Evolutionary conservation across 2,329 filamentous ascomycete genomes (phyloP), one percentile per base, ranked within the genome.

Genomic region (Dactylella cylindrospora): DNA sequence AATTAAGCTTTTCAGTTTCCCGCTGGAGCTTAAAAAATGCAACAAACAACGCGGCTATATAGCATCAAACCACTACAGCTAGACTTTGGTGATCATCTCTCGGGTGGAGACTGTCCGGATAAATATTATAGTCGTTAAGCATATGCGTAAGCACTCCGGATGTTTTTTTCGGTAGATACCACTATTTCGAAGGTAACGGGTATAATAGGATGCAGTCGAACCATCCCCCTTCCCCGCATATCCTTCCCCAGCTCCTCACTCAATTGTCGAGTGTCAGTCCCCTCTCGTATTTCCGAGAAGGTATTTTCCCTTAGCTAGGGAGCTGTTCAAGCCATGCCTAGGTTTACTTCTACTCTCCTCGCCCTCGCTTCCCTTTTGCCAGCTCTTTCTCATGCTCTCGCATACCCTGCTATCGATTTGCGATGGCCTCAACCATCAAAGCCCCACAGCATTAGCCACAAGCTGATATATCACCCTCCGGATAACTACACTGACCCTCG

Each of bases 401-500:
- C 36, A 12, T n/a, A 23, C 36, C 36, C n/a, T 25, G 17, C n/a
- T 7, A 40, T 40, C 15, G 17, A 5, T 8, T 40, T n/a, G n/a
- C 17, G 19, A 23, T 19, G 32, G 19, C 36, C 17, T 3, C 7
- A 12, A 39, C 9, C 26, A n/a, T 32, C 41, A 9, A 32, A 22
- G 28, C 41, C 41, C 12, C 41, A 45, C 23, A 17, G 15, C 22
- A 32, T 45, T 32, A 45, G 23, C 15, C 25, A 45, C 28, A 45
- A 45, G 23, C 41, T 28, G 60, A 12, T 49, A 10, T 49, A 38
- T 13, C 23, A 49, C 25, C 45, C 45, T 5, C 45, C 45, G 5
- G 45, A 49, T 9, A 45, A 67, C 66, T 77, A 75, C 68, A 77
- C 72, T 0, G 72, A 75, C 39, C 76, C 75, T 45, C 25, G 41